Evolutionary conservation across 1,284 basidiomycete genomes (phyloP), one percentile per base, ranked within the genome.

Genomic region (Papiliotrema flavescens): DNA sequence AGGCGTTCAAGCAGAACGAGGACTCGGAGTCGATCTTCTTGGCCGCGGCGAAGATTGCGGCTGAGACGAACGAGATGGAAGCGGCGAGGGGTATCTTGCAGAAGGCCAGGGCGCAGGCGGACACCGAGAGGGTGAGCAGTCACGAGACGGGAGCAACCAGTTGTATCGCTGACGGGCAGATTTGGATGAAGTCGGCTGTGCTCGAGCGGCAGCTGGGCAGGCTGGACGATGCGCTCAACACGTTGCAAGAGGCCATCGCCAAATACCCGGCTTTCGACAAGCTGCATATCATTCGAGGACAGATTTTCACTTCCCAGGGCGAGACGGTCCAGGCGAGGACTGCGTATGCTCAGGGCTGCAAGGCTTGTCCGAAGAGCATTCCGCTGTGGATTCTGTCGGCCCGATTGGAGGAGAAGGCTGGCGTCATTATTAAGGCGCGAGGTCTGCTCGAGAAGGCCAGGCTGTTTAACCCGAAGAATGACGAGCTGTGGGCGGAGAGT

Each of bases 161-260:
- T 6, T 11, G 5, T 32, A 36, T 37, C n/a, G 37, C 47, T 57
- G 15, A 57, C 46, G 20, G 37, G 4, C 65, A 93, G 90, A 94
- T 96, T 53, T 98, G 95, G 95, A 90, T 98, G 89, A 98, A 98
- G 75, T 92, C 89, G 5, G 93, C 89, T 1, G 88, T 92, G 0
- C 92, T 98, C 63, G 93, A 97, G 71, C 83, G 94, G 3, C 88
- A 95, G 69, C 87, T 94, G 70, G 88, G 87, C 1, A 82, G 86
- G 56, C 78, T 83, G 5, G 81, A 84, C n/a, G 81, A 81, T 4
- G 91, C 93, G 0, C 80, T 97, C 7, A 79, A 83, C 59, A 87
- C 87, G 0, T 80, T 92, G 14, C 80, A 84, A n/a, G 78, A 83
- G 17, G 93, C 89, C 0, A 80, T 95, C 35, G 74, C 75, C 51